Evolutionary conservation across 495 filamentous ascomycete genomes (phyloP), one percentile per base, ranked within the genome.

Genomic region (Cercophora scortea): DNA sequence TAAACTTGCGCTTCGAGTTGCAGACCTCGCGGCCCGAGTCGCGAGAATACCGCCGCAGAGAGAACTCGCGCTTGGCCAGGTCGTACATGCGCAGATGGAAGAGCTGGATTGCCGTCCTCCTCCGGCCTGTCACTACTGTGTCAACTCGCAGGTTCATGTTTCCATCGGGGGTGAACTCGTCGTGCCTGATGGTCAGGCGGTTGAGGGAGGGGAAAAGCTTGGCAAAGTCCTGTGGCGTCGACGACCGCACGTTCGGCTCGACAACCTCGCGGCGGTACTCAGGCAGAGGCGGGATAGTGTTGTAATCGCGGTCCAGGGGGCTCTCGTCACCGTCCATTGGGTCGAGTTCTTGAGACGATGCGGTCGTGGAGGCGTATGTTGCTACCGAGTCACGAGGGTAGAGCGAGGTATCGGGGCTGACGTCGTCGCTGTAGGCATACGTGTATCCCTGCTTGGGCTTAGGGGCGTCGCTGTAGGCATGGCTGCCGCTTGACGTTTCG

Each of bases 81-180:
- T 96, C 92, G 61, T 96, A 85, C 91, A 98, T 96, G 55, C 91
- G 86, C 41, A 97, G 75, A 69, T 98, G 90, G 69, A 96, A 97
- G 41, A 98, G 82, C 42, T 87, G 93, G 39, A 95, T 79, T 46
- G 84, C 81, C 57, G 80, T 81, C 60, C 71, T 77, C 39, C 70
- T 71, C 48, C 81, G 82, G 11, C 77, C 76, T 45, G 68, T 70
- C 40, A 89, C 79, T 50, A 85, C 75, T 13, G 90, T 90, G 64
- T 96, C 90, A 46, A 98, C 78, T 41, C 91, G 84, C 49, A 98
- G 77, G 65, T 96, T 96, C 93, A 96, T 95, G 75, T 97, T 96
- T 16, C 93, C 92, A 67, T 98, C 93, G 15, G 85, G 65, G 4
- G 93, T 95, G 36, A 88, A 79, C 69, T 96, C 90, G 61, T 98